These are phyloP conservation scores for Globisporangium perplexum DNA, from an alignment of 352 stramenopile genomes.

Conservation along the genomic window DNA sequence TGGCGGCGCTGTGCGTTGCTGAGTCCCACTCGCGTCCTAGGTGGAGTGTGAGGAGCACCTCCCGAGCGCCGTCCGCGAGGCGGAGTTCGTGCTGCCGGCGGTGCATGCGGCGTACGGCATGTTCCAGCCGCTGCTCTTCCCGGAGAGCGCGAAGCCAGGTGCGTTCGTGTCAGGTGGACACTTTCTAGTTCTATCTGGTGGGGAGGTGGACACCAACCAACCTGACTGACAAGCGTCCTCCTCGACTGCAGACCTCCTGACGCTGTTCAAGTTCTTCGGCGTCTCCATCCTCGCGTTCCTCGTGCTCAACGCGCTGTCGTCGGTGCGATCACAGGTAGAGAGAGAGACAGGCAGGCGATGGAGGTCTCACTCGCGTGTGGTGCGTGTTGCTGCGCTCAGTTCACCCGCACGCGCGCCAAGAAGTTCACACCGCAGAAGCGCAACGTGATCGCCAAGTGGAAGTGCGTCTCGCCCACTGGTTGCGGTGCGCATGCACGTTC, in stretches of 20 bases:
- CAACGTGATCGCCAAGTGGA: constrained; percentile 31
- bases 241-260: constrained; percentile 11
- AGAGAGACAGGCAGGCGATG: too few relatives aligned
- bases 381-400: constrained; percentile 12
- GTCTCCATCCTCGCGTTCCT: constrained; percentile 35
- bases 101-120: constrained; percentile 24
- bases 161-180: not conserved
- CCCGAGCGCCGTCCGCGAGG: constrained; percentile 23
- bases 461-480: constrained; percentile 9
- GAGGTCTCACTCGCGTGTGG: too few relatives aligned
- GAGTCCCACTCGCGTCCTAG: constrained; percentile 5
- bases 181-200: not conserved
- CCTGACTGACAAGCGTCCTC: too few relatives aligned
- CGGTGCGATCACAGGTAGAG: too few relatives aligned
- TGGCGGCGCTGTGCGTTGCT: not conserved
- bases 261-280: constrained; percentile 31
- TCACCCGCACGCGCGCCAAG: constrained; percentile 28
- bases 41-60: constrained; percentile 34
- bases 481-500: not conserved
- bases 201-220: not conserved
- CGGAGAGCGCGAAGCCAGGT: constrained; percentile 19
- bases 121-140: constrained; percentile 34
- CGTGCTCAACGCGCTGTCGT: constrained; percentile 30
- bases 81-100: constrained; percentile 34
- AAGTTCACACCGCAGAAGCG: constrained; percentile 32